These are phyloP conservation scores for Penicillium oxalicum DNA, from an alignment of 2,329 filamentous ascomycete genomes.

Conservation along the genomic window DNA sequence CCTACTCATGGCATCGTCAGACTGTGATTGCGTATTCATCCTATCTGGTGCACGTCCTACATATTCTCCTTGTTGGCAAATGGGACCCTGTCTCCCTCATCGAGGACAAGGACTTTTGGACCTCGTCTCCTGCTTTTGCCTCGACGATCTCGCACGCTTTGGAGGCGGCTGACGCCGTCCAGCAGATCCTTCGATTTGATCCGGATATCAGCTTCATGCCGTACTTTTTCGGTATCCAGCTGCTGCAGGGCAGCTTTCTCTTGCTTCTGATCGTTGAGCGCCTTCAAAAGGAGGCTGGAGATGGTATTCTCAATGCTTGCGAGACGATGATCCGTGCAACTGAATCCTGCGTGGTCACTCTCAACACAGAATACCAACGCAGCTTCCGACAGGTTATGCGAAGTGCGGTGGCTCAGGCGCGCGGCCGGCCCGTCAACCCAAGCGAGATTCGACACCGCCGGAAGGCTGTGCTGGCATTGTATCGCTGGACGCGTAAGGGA, in stretches of 20 bases:
- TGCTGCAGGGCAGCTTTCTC: slow-evolving; percentile 84
- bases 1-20: slow-evolving; percentile 58
- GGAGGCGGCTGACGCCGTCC: slow-evolving; percentile 79
- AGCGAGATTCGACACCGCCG: slow-evolving; percentile 78
- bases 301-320: slow-evolving; percentile 78
- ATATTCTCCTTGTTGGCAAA: slow-evolving; percentile 86
- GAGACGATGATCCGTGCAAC: slow-evolving; percentile 89
- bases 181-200: slow-evolving; percentile 81
- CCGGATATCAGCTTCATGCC: slow-evolving; percentile 93
- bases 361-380: slow-evolving; percentile 91
- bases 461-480: slow-evolving; percentile 75
- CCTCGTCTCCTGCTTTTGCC: slow-evolving; percentile 81
- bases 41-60: slow-evolving; percentile 86
- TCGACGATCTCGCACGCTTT: slow-evolving; percentile 83
- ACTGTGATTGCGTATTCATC: slow-evolving; percentile 85
- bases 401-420: slow-evolving; percentile 78
- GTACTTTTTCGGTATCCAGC: slow-evolving; percentile 91
- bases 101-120: slow-evolving; percentile 91
- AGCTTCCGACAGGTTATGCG: slow-evolving; percentile 96
- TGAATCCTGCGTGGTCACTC: slow-evolving; percentile 84
- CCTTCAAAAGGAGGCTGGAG: slow-evolving; percentile 75
- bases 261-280: slow-evolving; percentile 85
- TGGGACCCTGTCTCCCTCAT: slow-evolving; percentile 94
- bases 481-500: slow-evolving; percentile 87
- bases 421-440: slow-evolving; percentile 76